Percentiles rank a stretch among this genome's conserved stretches.
Conservation (phyloP, 164 flowering plant genomes). For the Protea cynaroides region DNA sequence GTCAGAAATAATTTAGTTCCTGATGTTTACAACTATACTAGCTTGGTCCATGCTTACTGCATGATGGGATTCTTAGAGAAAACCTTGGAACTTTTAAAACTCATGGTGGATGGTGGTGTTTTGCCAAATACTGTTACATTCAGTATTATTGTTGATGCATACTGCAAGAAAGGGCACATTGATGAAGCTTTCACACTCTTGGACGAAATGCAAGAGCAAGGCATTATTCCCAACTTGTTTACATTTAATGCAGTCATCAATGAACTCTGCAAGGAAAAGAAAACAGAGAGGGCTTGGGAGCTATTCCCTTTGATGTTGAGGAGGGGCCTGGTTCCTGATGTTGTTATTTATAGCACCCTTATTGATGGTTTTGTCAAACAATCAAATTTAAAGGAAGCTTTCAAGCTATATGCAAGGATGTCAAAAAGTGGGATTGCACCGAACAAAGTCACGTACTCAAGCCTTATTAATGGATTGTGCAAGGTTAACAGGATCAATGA, state of each 20-base stretch:
- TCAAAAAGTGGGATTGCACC: conserved; percentile 34
- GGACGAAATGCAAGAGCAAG: conserved; percentile 32
- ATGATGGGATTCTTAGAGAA: conserved; percentile 27
- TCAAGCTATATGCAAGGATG: conserved; percentile 34
- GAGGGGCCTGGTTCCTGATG: conserved; percentile 37
- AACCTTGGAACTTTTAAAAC: conserved; percentile 27
- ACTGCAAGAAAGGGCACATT: conserved; percentile 38
- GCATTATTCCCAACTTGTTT: conserved; percentile 31
- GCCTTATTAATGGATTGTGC: conserved; percentile 35
- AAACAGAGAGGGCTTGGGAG: conserved; percentile 30
- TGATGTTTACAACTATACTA: conserved; percentile 22
- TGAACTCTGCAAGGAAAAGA: conserved; percentile 33
- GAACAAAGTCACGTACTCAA: conserved; percentile 30
- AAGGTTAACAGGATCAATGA: conserved; percentile 16
- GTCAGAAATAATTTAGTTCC: conserved; percentile 29
- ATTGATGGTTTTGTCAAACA: conserved; percentile 50
- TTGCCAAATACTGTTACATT: conserved; percentile 26
- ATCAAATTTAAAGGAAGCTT: conserved; percentile 30
- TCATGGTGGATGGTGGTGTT: conserved; percentile 31
- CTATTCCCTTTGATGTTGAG: conserved; percentile 48
- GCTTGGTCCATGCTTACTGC: conserved; percentile 35
- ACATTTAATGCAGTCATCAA: conserved; percentile 38
- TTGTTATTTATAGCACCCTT: conserved; percentile 33
- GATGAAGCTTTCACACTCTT: conserved; percentile 39
- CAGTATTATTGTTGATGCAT: conserved; percentile 35